phyloP scores from a whole-genome alignment of 805 yeast species.

The Spathaspora arborariae region DNA sequence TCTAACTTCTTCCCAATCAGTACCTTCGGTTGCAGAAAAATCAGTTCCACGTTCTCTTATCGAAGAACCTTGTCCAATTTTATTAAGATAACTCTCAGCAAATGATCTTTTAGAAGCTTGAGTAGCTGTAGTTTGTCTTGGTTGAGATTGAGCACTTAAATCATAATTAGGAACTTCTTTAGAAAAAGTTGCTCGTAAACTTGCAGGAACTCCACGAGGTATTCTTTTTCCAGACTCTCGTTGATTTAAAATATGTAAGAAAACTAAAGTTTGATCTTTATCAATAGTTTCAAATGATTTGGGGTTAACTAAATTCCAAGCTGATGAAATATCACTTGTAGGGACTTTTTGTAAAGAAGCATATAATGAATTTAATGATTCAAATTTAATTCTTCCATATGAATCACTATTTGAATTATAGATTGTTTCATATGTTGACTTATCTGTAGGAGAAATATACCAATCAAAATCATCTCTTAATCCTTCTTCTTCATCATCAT shows the following conservation, averaged over 20 bases:
- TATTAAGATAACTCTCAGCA: constrained; percentile 52
- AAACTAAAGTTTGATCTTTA: constrained; percentile 87
- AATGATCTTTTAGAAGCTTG: constrained; percentile 29
- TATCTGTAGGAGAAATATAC: constrained; percentile 92
- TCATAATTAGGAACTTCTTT: constrained; percentile 79
- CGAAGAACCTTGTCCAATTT: constrained; percentile 50
- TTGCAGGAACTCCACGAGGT: constrained; percentile 93
- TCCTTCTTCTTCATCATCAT: constrained; percentile 60
- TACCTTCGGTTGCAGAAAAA: constrained; percentile 66
- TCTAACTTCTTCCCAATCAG: constrained; percentile 91
- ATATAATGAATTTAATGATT: constrained; percentile 66
- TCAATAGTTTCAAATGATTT: constrained; percentile 83
- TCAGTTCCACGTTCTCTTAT: constrained; percentile 54
- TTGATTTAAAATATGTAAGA: constrained; percentile 86
- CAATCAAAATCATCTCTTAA: constrained; percentile 79
- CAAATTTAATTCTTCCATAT: constrained; percentile 76
- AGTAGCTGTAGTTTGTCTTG: constrained; percentile 13
- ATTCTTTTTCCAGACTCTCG: constrained; percentile 79
- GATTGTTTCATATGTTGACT: constrained; percentile 70
- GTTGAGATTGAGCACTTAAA: constrained; percentile 35
- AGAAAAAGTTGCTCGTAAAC: constrained; percentile 85
- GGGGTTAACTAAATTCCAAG: constrained; percentile 96
- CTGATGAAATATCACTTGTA: constrained; percentile 76
- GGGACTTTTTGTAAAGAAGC: constrained; percentile 70
- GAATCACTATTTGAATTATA: constrained; percentile 71